These are phyloP conservation scores for Talaromyces liani DNA, from an alignment of 495 filamentous ascomycete genomes.

Conservation along the genomic window DNA sequence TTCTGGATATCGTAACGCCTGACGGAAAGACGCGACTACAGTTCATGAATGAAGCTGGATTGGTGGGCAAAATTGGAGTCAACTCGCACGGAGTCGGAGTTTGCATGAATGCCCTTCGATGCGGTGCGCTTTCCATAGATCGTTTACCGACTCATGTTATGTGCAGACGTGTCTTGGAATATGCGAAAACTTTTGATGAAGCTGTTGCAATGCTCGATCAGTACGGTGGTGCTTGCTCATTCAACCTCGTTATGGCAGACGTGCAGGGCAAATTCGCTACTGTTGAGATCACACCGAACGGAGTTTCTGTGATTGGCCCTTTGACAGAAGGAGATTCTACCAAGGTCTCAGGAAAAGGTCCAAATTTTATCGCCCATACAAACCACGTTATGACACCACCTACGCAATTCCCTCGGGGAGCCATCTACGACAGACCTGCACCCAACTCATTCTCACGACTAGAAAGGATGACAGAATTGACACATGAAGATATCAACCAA, in stretches of 20 bases:
- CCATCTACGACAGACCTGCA: background rate
- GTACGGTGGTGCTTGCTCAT: background rate
- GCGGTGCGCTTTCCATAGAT: constrained; percentile 32
- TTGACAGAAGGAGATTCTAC: background rate
- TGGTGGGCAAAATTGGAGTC: constrained; percentile 55
- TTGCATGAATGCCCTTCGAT: constrained; percentile 49
- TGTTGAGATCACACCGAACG: background rate
- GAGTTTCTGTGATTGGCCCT: background rate
- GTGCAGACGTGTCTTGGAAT: background rate
- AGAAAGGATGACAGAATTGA: background rate
- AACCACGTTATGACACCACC: background rate
- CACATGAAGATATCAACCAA: background rate
- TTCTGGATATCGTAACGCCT: constrained; percentile 32
- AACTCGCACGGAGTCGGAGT: constrained; percentile 47
- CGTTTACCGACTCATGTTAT: constrained; percentile 46
- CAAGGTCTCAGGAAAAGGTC: background rate
- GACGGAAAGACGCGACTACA: constrained; percentile 23
- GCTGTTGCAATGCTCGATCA: background rate
- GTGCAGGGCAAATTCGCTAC: background rate
- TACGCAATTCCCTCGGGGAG: background rate
- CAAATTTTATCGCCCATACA: background rate
- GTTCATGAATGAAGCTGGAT: constrained; percentile 37
- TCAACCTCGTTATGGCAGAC: background rate
- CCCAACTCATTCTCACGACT: background rate
- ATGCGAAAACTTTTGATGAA: background rate